Conservation (phyloP, 2,329 filamentous ascomycete genomes). For the Cordyceps farinosa region DNA sequence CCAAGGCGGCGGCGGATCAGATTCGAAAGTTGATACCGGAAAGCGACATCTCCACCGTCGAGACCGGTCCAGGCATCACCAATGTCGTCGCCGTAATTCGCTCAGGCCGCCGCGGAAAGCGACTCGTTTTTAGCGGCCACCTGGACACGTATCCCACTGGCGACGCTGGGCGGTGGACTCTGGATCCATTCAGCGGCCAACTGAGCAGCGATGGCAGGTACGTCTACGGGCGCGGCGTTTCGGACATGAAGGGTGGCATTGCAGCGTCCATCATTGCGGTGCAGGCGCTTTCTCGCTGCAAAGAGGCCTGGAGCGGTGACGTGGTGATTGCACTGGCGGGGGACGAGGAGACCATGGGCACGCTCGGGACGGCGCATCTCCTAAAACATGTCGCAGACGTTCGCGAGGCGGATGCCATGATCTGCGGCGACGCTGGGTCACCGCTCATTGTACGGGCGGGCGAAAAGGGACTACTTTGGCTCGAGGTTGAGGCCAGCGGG, state of each 20-base stretch:
- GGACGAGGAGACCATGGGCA: conserved; percentile 20
- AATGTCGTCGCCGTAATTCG: conserved; percentile 17
- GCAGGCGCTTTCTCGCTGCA: conserved; percentile 1
- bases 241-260: conserved; percentile 20
- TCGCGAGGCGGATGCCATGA: conserved; percentile 17
- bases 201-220: conserved; percentile 8
- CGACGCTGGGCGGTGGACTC: conserved; percentile 14
- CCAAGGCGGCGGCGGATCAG: conserved; percentile 7
- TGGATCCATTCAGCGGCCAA: no score
- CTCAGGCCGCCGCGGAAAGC: conserved; percentile 8
- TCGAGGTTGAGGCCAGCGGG: conserved; percentile 17
- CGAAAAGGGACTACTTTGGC: conserved; percentile 20
- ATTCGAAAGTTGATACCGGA: conserved; percentile 16
- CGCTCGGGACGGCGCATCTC: conserved; percentile 15
- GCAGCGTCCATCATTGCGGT: conserved; percentile 18
- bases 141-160: conserved; percentile 19
- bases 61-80: conserved; percentile 15
- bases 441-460: conserved; percentile 17
- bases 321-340: conserved; percentile 19
- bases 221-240: conserved; percentile 18
- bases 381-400: conserved; percentile 12
- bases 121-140: conserved; percentile 19
- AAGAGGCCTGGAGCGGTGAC: conserved; percentile 14
- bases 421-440: conserved; percentile 18
- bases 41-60: conserved; percentile 13